Evolutionary conservation across 2,329 filamentous ascomycete species (phyloP).

Genomic region (Leptographium flavum): DNA sequence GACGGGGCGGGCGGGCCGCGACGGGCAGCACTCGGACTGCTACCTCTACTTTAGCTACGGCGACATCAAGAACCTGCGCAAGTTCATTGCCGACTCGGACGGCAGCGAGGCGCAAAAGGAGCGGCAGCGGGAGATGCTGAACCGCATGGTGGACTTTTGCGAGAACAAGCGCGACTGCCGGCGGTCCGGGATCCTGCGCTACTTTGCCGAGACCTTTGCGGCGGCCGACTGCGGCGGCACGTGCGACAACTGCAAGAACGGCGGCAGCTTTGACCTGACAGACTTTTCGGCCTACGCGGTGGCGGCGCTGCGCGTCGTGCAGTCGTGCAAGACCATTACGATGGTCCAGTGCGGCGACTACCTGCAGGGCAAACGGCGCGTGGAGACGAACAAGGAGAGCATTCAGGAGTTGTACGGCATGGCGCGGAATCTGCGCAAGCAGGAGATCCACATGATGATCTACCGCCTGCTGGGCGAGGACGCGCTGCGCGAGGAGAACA

Average conservation of each 20-base stretch:
- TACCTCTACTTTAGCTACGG: constrained; percentile 77
- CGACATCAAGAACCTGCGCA: constrained; percentile 59
- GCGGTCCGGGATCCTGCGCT: constrained; percentile 74
- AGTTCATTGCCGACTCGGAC: constrained; percentile 73
- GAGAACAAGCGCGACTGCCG: constrained; percentile 83
- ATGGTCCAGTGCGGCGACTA: constrained; percentile 73
- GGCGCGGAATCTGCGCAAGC: constrained; percentile 55
- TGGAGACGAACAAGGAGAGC: constrained; percentile 29
- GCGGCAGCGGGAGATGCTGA: constrained; percentile 72
- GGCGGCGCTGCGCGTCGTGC: constrained; percentile 55
- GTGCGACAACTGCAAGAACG: constrained; percentile 83
- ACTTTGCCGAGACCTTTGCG: constrained; percentile 80
- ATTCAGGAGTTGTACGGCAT: constrained; percentile 46
- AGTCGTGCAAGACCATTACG: constrained; percentile 48
- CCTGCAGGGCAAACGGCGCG: constrained; percentile 55
- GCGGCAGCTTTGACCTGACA: constrained; percentile 51
- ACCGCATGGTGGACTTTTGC: constrained; percentile 73
- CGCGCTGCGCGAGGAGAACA: constrained; percentile 57
- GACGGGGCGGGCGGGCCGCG: constrained; percentile 84
- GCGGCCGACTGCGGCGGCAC: constrained; percentile 53
- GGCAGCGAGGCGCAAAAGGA: constrained; percentile 66
- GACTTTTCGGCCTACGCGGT: constrained; percentile 68
- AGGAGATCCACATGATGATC: constrained; percentile 75
- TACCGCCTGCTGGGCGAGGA: constrained; percentile 60
- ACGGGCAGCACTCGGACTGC: constrained; percentile 76